Evolutionary conservation across 164 flowering plant genomes (phyloP), one percentile per base, ranked within the genome.

Genomic region (Stephania yunnanensis): DNA sequence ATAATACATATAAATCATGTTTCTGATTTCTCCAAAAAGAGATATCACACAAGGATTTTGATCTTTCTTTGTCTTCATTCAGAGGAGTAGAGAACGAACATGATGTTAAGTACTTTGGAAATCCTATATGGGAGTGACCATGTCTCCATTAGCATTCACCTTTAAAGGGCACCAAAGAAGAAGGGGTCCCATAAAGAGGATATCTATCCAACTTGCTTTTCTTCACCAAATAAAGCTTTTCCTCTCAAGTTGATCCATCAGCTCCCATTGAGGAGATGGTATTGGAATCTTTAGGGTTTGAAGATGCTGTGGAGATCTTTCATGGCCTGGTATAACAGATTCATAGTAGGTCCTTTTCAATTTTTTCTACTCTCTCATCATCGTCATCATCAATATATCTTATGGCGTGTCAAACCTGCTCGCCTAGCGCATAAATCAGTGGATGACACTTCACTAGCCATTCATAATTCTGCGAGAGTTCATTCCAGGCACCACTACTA

Each of bases 91-190:
- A 50, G 68, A 20, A 73, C 30, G 29, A 58, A 36, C 50, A 19
- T 19, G 58, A 71, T 8, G 64, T 36, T 36, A 52, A 30, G 77
- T 75, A 72, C 69, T 66, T 74, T 73, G 44, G 68, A 76, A 65
- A 78, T 77, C 85, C 87, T 78, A 71, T 81, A 79, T 77, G 82
- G 87, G 83, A 74, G 69, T 80, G 83, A 82, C 80, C 77, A 71
- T 44, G 80, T 79, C 79, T 70, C 81, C 82, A 78, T 71, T 80
- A 80, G 45, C 45, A 72, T 75, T 69, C 61, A 36, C 63, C 76
- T 73, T 76, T 74, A 42, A 77, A 75, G 61, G 19, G 76, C 75
- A 71, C 74, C 67, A 79, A 52, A 20, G 71, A n/a, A 73, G 67
- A 19, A 71, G 55, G 77, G 71, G 84, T 82, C 55, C 55, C 55